Evolutionary conservation across 257 asterid species (phyloP).

Genomic region (Salvia splendens): DNA sequence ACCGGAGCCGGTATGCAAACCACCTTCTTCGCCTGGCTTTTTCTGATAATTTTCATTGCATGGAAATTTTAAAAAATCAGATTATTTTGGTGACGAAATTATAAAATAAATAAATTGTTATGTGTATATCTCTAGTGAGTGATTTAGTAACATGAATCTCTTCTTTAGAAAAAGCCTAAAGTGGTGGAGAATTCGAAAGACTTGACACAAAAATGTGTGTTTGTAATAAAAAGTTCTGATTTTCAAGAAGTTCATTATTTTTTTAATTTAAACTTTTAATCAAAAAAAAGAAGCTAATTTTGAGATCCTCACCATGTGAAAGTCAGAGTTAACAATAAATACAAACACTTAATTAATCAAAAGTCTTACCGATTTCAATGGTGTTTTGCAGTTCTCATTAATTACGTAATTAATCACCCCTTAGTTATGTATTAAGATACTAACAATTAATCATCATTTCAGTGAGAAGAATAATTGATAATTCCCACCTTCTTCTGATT

Average conservation of each 20-base stretch:
- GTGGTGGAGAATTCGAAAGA: constrained; percentile 29
- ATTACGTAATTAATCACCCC: too few relatives aligned
- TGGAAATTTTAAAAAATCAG: not conserved
- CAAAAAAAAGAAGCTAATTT: constrained; percentile 6
- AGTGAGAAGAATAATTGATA: too few relatives aligned
- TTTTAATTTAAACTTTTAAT: constrained; percentile 1
- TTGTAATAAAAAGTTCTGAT: constrained; percentile 30
- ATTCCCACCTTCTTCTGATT: too few relatives aligned
- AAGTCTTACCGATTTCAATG: too few relatives aligned
- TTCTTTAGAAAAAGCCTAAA: constrained; percentile 39
- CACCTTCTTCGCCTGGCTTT: constrained; percentile 86
- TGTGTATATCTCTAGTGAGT: too few relatives aligned
- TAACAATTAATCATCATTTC: too few relatives aligned
- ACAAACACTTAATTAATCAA: too few relatives aligned
- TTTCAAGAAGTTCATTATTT: constrained; percentile 9
- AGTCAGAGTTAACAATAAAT: too few relatives aligned
- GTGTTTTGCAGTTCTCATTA: too few relatives aligned
- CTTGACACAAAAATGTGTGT: constrained; percentile 25
- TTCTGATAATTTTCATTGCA: constrained; percentile 47
- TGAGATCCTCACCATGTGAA: constrained; percentile 16
- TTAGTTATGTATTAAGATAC: too few relatives aligned
- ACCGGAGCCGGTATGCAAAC: constrained; percentile 94
- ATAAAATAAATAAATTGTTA: not conserved
- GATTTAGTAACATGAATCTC: not conserved
- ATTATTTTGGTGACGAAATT: too few relatives aligned